Percentiles rank a stretch among this genome's conserved stretches.
Evolutionary conservation across 305 asterid genomes (phyloP).

Genomic region (Fraxinus xanthoxyloides): DNA sequence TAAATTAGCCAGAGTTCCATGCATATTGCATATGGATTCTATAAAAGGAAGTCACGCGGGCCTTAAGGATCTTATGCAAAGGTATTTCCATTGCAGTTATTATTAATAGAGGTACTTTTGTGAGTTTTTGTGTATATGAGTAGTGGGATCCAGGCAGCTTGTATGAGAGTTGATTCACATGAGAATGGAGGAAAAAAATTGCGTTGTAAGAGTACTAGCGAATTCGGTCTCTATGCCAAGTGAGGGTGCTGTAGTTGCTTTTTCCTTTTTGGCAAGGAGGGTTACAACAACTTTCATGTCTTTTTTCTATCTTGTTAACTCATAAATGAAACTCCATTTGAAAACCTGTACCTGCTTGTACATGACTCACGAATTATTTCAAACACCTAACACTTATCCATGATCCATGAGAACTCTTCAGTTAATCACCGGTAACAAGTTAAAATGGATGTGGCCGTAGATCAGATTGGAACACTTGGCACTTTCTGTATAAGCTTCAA

Average conservation of each 20-base stretch:
- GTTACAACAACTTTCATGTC: constrained; percentile 2
- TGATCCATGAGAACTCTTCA: constrained; percentile 1
- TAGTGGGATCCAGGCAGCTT: constrained; percentile 4
- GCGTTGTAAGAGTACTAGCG: not conserved
- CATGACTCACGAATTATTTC: not conserved
- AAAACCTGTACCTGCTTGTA: not conserved
- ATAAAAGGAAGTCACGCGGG: constrained; percentile 80
- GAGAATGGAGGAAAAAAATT: constrained; percentile 6
- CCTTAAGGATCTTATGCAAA: constrained; percentile 77
- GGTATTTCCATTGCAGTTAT: constrained; percentile 41
- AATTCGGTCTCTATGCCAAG: not conserved
- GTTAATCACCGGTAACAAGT: constrained; percentile 10
- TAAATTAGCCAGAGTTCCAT: constrained; percentile 61
- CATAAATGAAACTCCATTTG: not conserved
- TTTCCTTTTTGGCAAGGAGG: constrained; percentile 13
- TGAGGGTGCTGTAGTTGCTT: not conserved
- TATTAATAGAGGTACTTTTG: not conserved
- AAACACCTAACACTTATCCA: not conserved
- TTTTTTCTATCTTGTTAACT: constrained; percentile 4
- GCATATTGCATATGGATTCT: constrained; percentile 98
- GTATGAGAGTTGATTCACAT: constrained; percentile 13
- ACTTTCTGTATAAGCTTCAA: constrained; percentile 1
- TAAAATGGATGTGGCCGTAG: constrained; percentile 7
- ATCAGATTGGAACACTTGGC: not conserved
- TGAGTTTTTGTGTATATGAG: not conserved